Evolutionary conservation across 768 basidiomycete species (phyloP), one percentile per base, ranked within the genome.

Genomic region (Trametes meyenii): DNA sequence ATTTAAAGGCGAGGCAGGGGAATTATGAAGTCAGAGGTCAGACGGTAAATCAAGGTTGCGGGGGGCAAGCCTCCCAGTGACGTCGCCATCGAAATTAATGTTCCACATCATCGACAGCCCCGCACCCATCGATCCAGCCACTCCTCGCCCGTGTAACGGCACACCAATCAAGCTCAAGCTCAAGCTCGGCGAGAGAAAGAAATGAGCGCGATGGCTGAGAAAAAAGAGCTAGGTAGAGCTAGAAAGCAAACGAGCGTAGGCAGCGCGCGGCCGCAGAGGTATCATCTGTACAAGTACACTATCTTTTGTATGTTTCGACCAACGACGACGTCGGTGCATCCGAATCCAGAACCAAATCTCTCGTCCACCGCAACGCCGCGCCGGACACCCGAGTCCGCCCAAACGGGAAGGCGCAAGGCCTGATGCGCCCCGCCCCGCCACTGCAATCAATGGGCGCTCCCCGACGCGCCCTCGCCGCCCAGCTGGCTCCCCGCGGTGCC

Each of bases 221-320:
- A 14, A 40, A 13, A n/a, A 40, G 12, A 40, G 29, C 39, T 40
- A n/a, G 14, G 19, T 17, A 35, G 50, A 21, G n/a, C 13, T 11
- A n/a, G 35, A 50, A 21, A 52, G 39, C 23, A 39, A 38, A 39
- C 16, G 50, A 51, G 51, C 29, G 29, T 33, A 38, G 51, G 10
- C 12, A 23, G 36, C 19, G 50, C 23, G 51, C 51, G 23, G 36
- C 36, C 36, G 54, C 33, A 29, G 43, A 50, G 57, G 57, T 58
- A 58, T 58, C 57, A 49, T 58, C 49, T 50, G 57, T 58, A 58
- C 57, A 58, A 58, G 39, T 58, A 58, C 57, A 58, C 49, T 50
- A 38, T 48, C 55, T n/a, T 40, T 19, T 46, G 44, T 58, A 52
- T 52, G 48, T 50, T 50, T 38, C 51, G 12, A 38, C 35, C 55